Percentiles rank a stretch among this genome's conserved stretches.
Evolutionary conservation across 2,329 filamentous ascomycete species (phyloP).

Genomic region (Boeremia lycopersici): DNA sequence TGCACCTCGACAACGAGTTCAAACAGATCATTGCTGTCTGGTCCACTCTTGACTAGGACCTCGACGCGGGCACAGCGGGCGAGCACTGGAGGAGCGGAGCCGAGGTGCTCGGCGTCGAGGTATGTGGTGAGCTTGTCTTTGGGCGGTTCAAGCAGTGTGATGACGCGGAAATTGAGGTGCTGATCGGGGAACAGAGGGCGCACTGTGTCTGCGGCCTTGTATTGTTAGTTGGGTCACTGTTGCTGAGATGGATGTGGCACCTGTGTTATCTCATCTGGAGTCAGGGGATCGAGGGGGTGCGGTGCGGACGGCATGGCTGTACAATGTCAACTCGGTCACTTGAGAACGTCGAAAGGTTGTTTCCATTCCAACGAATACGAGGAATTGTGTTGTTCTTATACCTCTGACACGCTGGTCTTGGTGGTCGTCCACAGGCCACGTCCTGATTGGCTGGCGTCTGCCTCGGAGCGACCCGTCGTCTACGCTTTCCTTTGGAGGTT

Average conservation of each 20-base stretch:
- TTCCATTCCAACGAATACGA: too few species aligned
- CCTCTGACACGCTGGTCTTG: neutral
- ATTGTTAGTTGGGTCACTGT: neutral
- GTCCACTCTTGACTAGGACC: conserved; percentile 31
- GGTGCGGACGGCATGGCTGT: neutral
- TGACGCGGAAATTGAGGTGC: conserved; percentile 54
- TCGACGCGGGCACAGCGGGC: conserved; percentile 51
- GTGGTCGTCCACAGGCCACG: neutral
- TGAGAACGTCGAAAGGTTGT: neutral
- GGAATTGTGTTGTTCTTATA: neutral
- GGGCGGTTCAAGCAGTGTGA: conserved; percentile 57
- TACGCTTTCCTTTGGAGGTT: conserved; percentile 9
- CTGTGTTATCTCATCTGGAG: conserved; percentile 11
- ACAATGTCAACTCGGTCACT: neutral
- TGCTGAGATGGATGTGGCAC: neutral
- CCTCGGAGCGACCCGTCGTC: neutral
- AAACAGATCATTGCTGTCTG: conserved; percentile 47
- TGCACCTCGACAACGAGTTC: conserved; percentile 40
- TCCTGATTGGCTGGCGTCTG: neutral
- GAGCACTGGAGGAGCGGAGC: conserved; percentile 34
- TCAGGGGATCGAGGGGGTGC: conserved; percentile 17
- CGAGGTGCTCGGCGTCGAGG: conserved; percentile 51
- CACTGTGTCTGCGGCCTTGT: conserved; percentile 39
- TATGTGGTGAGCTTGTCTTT: conserved; percentile 57
- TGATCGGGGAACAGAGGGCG: conserved; percentile 43